Evolutionary conservation across 345 rosid genomes (phyloP), one percentile per base, ranked within the genome.

Genomic region (Aurinia saxatilis): DNA sequence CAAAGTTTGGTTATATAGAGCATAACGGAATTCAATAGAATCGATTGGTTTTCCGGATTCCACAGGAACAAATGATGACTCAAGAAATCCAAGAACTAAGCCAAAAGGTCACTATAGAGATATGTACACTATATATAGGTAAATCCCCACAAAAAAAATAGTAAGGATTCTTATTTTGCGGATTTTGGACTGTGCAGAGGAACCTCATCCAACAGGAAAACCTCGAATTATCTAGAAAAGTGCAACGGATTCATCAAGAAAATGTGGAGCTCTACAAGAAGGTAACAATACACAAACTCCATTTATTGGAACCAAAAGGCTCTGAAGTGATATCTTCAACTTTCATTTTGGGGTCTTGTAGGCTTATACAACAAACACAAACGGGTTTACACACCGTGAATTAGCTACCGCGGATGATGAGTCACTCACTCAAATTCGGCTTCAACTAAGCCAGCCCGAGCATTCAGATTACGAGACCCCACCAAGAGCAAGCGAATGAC

Each of bases 171-270:
- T 67, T 5, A 52, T 13, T 40, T 12, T 40, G 67, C 18, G 18
- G 8, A 37, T 13, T 56, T 5, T 1, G 21, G 17, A 0, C 48
- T 46, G 60, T 78, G 66, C 78, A 90, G 97, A 87, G 85, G 71
- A 71, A 65, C 58, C 75, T 73, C 55, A 56, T 65, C 65, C 80
- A 79, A 70, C 78, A 86, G 51, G 96, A 89, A 68, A 89, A 84
- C 29, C 48, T 77, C 2, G 79, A 80, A 38, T 57, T 89, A 59
- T 71, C 77, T 21, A 75, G 74, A 55, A 80, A 81, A 72, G 64
- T 82, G 27, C 72, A 82, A 60, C 50, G 75, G 50, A 60, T 78
- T 23, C 37, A 54, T 62, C 82, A 74, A 65, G 96, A 84, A 81
- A 86, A 89, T 38, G 66, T 67, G 50, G 86, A 74, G 63, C 77